A percentile compares a stretch with the other conserved stretches of the same genome.
Evolutionary conservation across 805 yeast genomes (phyloP).

Genomic region (Dipodascus albidus): DNA sequence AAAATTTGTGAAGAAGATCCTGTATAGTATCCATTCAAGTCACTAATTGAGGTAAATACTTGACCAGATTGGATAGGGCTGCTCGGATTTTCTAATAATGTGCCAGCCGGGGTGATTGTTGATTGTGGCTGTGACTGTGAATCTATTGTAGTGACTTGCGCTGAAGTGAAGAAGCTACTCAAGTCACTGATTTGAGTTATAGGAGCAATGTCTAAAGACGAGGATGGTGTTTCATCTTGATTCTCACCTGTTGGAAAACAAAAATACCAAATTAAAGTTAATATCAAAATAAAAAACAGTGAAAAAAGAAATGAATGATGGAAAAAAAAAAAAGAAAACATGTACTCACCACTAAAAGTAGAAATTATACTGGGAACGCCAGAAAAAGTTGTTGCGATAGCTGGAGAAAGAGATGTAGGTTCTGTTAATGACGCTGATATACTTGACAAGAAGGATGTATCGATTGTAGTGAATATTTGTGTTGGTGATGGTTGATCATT

Average conservation of each 20-base stretch:
- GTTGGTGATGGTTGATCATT: not conserved
- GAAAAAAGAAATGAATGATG: not conserved
- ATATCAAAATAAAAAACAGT: not conserved
- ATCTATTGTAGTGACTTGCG: not conserved
- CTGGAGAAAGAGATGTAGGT: not conserved
- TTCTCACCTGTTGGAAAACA: not conserved
- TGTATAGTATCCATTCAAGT: not conserved
- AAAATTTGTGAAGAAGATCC: not conserved
- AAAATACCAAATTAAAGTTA: not conserved
- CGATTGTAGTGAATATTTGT: not conserved
- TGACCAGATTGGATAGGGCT: no score
- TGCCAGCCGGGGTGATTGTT: not conserved
- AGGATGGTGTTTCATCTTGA: conserved; percentile 1
- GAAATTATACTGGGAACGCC: not conserved
- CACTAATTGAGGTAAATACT: not conserved
- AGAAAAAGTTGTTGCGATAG: not conserved
- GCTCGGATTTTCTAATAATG: no score
- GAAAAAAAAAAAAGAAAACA: not conserved
- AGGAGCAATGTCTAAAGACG: not conserved
- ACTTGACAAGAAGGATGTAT: not conserved
- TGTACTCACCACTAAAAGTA: not conserved
- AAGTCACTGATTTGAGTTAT: not conserved
- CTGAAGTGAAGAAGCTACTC: not conserved
- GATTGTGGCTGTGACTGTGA: not conserved
- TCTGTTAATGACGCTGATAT: not conserved